phyloP scores from a whole-genome alignment of 2,329 filamentous ascomycete species.

The Aureobasidium sp. region DNA sequence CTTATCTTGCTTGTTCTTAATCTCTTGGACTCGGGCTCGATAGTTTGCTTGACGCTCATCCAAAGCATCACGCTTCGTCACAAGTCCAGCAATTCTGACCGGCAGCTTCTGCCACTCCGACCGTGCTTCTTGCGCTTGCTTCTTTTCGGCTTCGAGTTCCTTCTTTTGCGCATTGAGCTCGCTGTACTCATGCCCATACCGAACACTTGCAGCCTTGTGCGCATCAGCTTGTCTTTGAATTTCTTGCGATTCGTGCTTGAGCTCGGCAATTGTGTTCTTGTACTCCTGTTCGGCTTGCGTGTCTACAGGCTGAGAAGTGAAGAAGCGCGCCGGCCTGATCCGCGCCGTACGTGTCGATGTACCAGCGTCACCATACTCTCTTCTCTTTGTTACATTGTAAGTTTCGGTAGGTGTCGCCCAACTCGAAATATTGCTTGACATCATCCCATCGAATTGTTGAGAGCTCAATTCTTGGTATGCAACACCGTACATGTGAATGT shows the following conservation, averaged over 20 bases:
- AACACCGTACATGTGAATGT: conserved; percentile 62
- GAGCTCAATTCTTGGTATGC: conserved; percentile 57
- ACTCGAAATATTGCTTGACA: conserved; percentile 50
- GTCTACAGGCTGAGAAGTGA: conserved; percentile 74
- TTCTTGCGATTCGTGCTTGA: conserved; percentile 34
- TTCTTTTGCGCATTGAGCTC: conserved; percentile 21
- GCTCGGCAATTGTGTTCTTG: conserved; percentile 42
- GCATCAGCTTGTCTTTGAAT: conserved; percentile 33
- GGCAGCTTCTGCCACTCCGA: conserved; percentile 62
- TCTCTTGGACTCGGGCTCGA: conserved; percentile 46
- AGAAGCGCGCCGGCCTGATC: conserved; percentile 57
- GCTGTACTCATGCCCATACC: conserved; percentile 20
- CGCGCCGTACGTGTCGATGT: conserved; percentile 61
- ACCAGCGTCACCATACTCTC: conserved; percentile 71
- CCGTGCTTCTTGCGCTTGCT: conserved; percentile 54
- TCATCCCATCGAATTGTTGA: conserved; percentile 60
- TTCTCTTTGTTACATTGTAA: conserved; percentile 62
- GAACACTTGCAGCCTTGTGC: conserved; percentile 19
- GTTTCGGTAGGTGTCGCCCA: conserved; percentile 63
- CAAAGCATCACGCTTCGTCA: conserved; percentile 39
- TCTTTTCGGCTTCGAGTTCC: conserved; percentile 56
- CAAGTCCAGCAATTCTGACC: conserved; percentile 57
- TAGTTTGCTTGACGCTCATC: conserved; percentile 53
- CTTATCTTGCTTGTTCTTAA: conserved; percentile 35
- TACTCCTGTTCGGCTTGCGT: conserved; percentile 55